These are phyloP conservation scores for Whalleya microplaca DNA, from an alignment of 2,329 filamentous ascomycete genomes.

Conservation along the genomic window DNA sequence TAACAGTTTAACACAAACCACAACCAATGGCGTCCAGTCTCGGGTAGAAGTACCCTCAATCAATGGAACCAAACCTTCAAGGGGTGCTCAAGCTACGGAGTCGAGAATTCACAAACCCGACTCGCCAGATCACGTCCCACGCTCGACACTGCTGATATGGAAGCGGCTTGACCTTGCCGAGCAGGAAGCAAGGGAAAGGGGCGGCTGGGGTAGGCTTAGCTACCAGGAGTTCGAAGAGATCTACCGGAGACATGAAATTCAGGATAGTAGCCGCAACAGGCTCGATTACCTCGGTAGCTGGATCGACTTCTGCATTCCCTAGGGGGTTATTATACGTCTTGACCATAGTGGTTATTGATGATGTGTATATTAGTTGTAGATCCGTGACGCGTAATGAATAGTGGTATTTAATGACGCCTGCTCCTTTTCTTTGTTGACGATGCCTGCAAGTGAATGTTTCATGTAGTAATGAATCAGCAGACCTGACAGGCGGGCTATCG, in stretches of 20 bases:
- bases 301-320: conserved; percentile 81
- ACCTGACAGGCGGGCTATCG: background rate
- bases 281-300: conserved; percentile 85
- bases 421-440: background rate
- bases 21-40: conserved; percentile 1
- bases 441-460: background rate
- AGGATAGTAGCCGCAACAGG: conserved; percentile 63
- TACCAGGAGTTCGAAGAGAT: conserved; percentile 80
- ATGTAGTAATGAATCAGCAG: background rate
- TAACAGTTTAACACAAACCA: conserved; percentile 44
- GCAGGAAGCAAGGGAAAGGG: conserved; percentile 68
- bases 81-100: conserved; percentile 3
- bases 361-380: background rate
- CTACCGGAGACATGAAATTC: conserved; percentile 60
- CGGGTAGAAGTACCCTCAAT: background rate
- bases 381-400: background rate
- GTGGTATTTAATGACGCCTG: background rate
- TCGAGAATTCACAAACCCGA: conserved; percentile 20
- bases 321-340: conserved; percentile 15
- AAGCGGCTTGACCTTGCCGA: conserved; percentile 67
- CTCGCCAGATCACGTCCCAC: conserved; percentile 37
- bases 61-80: background rate
- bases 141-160: conserved; percentile 49
- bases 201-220: conserved; percentile 78
- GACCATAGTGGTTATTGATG: no score